These are phyloP conservation scores for Chaetomiaceae sp. DNA, from an alignment of 2,329 filamentous ascomycete species.

Conservation along the genomic window DNA sequence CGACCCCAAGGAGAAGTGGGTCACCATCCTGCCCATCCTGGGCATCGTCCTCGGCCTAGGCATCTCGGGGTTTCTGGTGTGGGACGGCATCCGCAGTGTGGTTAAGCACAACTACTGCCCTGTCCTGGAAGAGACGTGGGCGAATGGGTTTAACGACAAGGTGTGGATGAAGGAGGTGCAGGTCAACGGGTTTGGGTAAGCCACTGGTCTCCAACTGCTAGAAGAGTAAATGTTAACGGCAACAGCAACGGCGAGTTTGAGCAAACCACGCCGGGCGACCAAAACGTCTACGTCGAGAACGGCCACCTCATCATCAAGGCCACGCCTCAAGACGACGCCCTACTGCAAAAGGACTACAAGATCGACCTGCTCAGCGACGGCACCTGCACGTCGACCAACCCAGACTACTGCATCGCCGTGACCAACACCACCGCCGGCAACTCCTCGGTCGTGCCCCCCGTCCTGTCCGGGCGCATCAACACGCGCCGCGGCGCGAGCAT, in stretches of 20 bases:
- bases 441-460: conserved; percentile 70
- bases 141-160: conserved; percentile 50
- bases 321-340: conserved; percentile 64
- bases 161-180: conserved; percentile 74
- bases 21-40: conserved; percentile 71
- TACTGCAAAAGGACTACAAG: conserved; percentile 62
- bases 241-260: conserved; percentile 76
- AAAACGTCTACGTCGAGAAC: conserved; percentile 70
- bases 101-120: conserved; percentile 70
- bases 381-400: conserved; percentile 60
- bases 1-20: conserved; percentile 80
- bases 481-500: conserved; percentile 67
- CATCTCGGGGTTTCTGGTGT: conserved; percentile 67
- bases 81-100: conserved; percentile 68
- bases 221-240: neutral
- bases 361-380: conserved; percentile 65
- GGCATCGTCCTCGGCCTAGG: conserved; percentile 66
- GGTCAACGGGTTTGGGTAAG: conserved; percentile 71
- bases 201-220: conserved; percentile 13
- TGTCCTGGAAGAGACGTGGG: conserved; percentile 64
- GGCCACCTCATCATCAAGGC: conserved; percentile 71
- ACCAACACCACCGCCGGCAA: conserved; percentile 71
- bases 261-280: conserved; percentile 64
- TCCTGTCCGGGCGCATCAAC: conserved; percentile 73
- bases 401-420: conserved; percentile 59